Evolutionary conservation across 2,329 filamentous ascomycete genomes (phyloP), one percentile per base, ranked within the genome.

Genomic region (Pseudocercospora fijiensis): DNA sequence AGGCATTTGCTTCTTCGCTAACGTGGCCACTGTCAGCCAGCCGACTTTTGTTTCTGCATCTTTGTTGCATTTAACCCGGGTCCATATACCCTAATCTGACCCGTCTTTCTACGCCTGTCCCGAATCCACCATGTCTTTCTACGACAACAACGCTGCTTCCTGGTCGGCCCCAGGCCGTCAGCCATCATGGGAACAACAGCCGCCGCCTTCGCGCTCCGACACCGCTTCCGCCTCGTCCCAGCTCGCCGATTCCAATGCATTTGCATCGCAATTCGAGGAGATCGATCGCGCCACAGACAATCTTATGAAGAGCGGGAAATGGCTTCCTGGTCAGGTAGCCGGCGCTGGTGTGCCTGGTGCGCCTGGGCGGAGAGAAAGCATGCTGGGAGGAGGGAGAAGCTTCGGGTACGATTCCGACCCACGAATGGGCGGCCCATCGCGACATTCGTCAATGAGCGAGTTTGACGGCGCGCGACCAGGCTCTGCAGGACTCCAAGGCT

Each of bases 211-310:
- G 70, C 86, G 88, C 74, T 91, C 89, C 76, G 88, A 90, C 79
- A 86, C 90, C 67, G 92, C 85, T 78, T 92, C 90, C 63, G 88
- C 89, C 30, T 77, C 81, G 70, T 83, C 83, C 69, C 75, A 78
- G 57, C 90, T 94, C 70, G 56, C 65, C 55, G 91, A 96, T 65
- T 84, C 86, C 63, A 82, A 84, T 74, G 92, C 92, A 64, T 96
- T 96, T 77, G 87, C 87, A 70, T 89, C 90, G 76, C 92, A 96
- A 80, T 89, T 96, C 78, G 92, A 96, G 82, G 95, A 99, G 86
- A 92, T 99, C 73, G 95, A 98, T 70, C 90, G 94, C 76, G 94
- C 94, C 71, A 88, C 94, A 74, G 95, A 98, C 75, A 98, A 98
- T 78, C 86, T 99, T 65, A 86, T 94, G 75, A 98, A 98, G 85